Evolutionary conservation across 2,329 filamentous ascomycete genomes (phyloP).

Genomic region (Alternaria alternata): DNA sequence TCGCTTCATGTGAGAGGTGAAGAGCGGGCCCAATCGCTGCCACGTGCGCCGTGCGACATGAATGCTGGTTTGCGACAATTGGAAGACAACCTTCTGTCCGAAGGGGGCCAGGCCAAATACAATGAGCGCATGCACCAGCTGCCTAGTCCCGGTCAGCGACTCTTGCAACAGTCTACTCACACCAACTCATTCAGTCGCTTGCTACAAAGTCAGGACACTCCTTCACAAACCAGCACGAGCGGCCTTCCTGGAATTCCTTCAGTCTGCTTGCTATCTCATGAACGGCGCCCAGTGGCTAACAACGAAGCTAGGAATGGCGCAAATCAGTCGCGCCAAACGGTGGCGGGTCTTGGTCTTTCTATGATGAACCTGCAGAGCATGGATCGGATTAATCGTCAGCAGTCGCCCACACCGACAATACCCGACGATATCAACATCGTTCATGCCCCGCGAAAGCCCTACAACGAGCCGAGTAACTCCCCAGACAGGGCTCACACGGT

Average conservation of each 20-base stretch:
- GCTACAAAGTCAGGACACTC: constrained; percentile 31
- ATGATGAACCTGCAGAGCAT: constrained; percentile 40
- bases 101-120: constrained; percentile 10
- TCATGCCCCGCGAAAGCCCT: constrained; percentile 19
- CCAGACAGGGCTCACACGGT: constrained; percentile 33
- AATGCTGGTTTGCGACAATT: constrained; percentile 16
- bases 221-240: constrained; percentile 44
- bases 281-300: constrained; percentile 39
- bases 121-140: constrained; percentile 18
- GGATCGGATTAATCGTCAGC: constrained; percentile 33
- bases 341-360: constrained; percentile 45
- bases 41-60: constrained; percentile 24
- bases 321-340: constrained; percentile 31
- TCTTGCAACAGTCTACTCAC: constrained; percentile 25
- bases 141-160: constrained; percentile 23
- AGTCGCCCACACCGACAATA: constrained; percentile 44
- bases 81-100: neutral
- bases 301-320: constrained; percentile 29
- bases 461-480: constrained; percentile 27
- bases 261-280: constrained; percentile 48
- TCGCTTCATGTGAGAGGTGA: constrained; percentile 22
- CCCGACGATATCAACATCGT: constrained; percentile 34
- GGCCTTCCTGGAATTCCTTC: constrained; percentile 49
- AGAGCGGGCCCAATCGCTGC: constrained; percentile 22
- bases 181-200: constrained; percentile 30